phyloP scores from a whole-genome alignment of 495 filamentous ascomycete species.

The Lasiosphaeria miniovina region DNA sequence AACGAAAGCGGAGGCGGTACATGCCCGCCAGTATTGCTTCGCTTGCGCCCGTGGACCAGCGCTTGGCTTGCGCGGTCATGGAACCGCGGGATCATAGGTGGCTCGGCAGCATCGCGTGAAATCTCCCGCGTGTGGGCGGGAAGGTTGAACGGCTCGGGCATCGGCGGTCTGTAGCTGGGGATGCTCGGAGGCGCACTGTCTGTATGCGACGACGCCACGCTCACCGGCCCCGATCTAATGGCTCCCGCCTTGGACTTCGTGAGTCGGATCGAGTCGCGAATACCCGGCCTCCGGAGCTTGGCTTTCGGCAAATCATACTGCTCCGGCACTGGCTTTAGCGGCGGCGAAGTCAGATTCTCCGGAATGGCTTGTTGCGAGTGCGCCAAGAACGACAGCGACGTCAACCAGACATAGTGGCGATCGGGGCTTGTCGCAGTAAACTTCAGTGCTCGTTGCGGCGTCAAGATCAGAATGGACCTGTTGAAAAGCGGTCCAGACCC shows the following conservation, averaged over 20 bases:
- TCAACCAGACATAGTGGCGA: constrained; percentile 93
- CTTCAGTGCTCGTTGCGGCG: constrained; percentile 89
- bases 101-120: constrained; percentile 60
- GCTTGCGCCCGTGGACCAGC: constrained; percentile 67
- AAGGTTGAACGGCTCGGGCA: constrained; percentile 21
- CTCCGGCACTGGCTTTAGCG: constrained; percentile 49
- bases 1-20: constrained; percentile 62
- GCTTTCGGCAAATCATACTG: constrained; percentile 45
- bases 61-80: constrained; percentile 47
- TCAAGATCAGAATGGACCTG: constrained; percentile 91
- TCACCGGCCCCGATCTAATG: constrained; percentile 32
- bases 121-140: constrained; percentile 37
- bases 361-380: constrained; percentile 75
- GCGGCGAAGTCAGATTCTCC: constrained; percentile 59
- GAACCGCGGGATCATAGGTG: constrained; percentile 78
- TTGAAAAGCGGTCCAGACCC: constrained; percentile 67
- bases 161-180: constrained; percentile 26
- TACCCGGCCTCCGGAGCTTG: constrained; percentile 54
- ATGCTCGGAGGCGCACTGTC: constrained; percentile 30
- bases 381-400: constrained; percentile 87
- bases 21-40: constrained; percentile 77
- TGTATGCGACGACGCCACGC: constrained; percentile 17
- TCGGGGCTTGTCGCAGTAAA: constrained; percentile 83
- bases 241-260: constrained; percentile 71
- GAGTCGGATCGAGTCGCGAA: constrained; percentile 86